Conservation (phyloP, 495 filamentous ascomycete species). For the Neurospora sp. region DNA sequence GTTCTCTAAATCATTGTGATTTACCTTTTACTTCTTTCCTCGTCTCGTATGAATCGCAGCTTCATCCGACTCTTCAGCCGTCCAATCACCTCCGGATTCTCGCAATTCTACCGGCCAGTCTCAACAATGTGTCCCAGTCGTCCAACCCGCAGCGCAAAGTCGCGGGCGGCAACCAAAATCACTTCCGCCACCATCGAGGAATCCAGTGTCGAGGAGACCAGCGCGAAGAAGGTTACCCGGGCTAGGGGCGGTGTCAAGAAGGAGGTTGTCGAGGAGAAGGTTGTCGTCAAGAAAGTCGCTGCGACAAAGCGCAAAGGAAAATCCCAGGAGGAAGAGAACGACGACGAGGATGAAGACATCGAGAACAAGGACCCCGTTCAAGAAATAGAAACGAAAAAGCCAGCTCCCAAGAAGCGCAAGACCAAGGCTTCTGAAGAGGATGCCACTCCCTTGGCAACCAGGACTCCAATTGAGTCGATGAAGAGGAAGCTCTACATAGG, state of each 20-base stretch:
- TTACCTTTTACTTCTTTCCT: neutral
- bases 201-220: neutral
- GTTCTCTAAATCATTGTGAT: neutral
- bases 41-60: neutral
- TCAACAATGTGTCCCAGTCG: neutral
- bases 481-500: slow-evolving; percentile 70
- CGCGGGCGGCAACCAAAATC: neutral
- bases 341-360: slow-evolving; percentile 12
- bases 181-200: neutral
- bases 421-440: slow-evolving; percentile 34
- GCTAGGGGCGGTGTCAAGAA: neutral
- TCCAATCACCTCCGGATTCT: neutral
- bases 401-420: slow-evolving; percentile 37
- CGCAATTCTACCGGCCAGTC: neutral
- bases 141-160: neutral
- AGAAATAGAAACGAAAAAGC: slow-evolving; percentile 15
- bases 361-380: slow-evolving; percentile 12
- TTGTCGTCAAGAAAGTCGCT: slow-evolving; percentile 6
- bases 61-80: neutral
- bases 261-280: slow-evolving; percentile 3
- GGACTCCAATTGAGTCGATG: slow-evolving; percentile 51
- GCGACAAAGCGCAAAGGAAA: slow-evolving; percentile 28
- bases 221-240: slow-evolving; percentile 1
- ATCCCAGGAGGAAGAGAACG: slow-evolving; percentile 9
- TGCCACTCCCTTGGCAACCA: slow-evolving; percentile 53